Evolutionary conservation across 2,329 filamentous ascomycete genomes (phyloP), one percentile per base, ranked within the genome.

Genomic region (Verticillium albo-atrum): DNA sequence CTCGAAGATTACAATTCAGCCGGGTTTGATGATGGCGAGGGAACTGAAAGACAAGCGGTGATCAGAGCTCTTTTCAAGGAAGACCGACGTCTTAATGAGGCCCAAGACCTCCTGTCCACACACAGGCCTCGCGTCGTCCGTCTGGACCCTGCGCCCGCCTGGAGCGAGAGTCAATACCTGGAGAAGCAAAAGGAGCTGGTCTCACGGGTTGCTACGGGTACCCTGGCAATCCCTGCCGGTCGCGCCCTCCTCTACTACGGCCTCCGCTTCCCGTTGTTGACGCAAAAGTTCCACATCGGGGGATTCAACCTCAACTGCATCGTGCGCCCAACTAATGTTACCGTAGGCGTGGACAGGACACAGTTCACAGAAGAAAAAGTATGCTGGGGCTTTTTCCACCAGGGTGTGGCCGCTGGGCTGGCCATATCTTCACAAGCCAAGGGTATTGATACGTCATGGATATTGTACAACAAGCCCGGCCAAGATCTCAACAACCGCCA

Each of bases 391-490:
- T 99, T 97, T 75, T 99, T 99, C 75, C 95, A 99, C 71, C 92
- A 96, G 60, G 95, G 95, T 6, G 94, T 96, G 30, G 90, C 94
- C n/a, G 91, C 91, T 26, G 95, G 95, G 3, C 77, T 99, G 27
- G 91, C 92, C 60, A 96, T 99, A 56, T 97, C 95, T 6, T 89
- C 88, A 14, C 84, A 91, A 59, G 94, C 93, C 3, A 92, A 92
- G 68, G 94, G 94, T 4, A 98, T 99, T 63, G 95, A 99, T 70
- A 97, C 93, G 0, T 98, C 94, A 0, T 99, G 96, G 96, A 97
- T 99, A 65, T 83, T 97, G 34, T 99, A 96, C 81, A 99, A 99
- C 77, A 97, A 97, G 71, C 94, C 95, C 0, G 77, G 79, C 0
- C 84, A 87, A 37, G 95, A 99, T 57, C 82, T 97, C 15, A 97